phyloP scores from a whole-genome alignment of 1,139 yeast species.

The Geotrichum bryndzae region DNA sequence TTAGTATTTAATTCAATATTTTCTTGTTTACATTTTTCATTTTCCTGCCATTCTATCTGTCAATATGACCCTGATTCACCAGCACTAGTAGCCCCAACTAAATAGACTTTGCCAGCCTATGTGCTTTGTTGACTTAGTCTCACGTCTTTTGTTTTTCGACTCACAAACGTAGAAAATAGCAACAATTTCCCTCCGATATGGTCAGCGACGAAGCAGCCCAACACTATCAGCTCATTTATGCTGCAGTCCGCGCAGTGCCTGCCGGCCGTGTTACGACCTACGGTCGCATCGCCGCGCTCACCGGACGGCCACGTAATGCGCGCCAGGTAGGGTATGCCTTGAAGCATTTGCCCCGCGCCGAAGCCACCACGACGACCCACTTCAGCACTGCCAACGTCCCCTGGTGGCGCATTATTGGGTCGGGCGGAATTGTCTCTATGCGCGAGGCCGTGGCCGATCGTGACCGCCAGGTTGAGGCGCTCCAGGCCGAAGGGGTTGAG shows the following conservation, averaged over 20 bases:
- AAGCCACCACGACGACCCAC: slow-evolving; percentile 19
- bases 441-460: slow-evolving; percentile 44
- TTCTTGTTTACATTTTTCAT: not conserved
- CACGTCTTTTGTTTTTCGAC: not conserved
- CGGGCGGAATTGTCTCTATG: slow-evolving; percentile 57
- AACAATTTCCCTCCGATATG: not conserved
- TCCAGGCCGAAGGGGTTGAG: slow-evolving; percentile 49
- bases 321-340: slow-evolving; percentile 70
- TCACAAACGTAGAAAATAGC: not conserved
- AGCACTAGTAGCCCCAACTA: not conserved
- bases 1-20: not conserved
- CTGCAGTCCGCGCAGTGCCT: slow-evolving; percentile 51
- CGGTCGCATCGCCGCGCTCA: slow-evolving; percentile 57
- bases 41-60: not conserved
- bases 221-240: slow-evolving; percentile 58
- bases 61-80: not conserved
- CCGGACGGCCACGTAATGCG: slow-evolving; percentile 59
- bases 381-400: slow-evolving; percentile 46
- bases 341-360: slow-evolving; percentile 42
- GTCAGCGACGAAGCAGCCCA: slow-evolving; percentile 46
- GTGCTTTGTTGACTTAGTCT: not conserved
- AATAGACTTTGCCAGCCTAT: not conserved
- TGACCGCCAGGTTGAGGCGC: slow-evolving; percentile 42
- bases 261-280: slow-evolving; percentile 63
- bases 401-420: slow-evolving; percentile 74